phyloP scores from a whole-genome alignment of 306 rosid genomes.

The Lotus japonicus region DNA sequence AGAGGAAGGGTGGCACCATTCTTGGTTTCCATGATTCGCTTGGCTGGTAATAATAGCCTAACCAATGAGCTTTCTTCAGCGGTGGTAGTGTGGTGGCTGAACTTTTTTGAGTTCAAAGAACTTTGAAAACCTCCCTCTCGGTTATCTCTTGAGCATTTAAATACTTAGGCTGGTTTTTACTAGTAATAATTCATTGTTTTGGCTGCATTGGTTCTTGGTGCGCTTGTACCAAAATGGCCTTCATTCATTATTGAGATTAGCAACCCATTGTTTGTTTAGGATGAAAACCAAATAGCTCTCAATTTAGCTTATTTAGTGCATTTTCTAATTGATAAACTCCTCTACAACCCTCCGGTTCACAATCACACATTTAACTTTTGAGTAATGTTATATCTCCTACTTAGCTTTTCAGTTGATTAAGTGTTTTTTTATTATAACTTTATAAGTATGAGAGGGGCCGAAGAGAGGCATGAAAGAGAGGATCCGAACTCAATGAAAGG shows the following conservation, averaged over 20 bases:
- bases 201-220: constrained; percentile 16
- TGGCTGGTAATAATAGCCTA: constrained; percentile 21
- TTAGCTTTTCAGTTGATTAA: too few species aligned
- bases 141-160: constrained; percentile 15
- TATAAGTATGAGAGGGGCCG: too few species aligned
- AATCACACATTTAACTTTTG: too few species aligned
- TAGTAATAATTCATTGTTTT: constrained; percentile 17
- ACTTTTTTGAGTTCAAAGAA: constrained; percentile 35
- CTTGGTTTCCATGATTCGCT: constrained; percentile 40
- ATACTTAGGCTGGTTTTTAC: constrained; percentile 15
- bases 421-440: too few species aligned
- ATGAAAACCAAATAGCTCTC: too few species aligned
- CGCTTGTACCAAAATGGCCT: constrained; percentile 35
- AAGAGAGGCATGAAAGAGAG: too few species aligned
- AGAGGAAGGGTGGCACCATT: constrained; percentile 8
- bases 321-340: too few species aligned
- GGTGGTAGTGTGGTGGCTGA: constrained; percentile 29
- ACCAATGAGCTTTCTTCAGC: constrained; percentile 12
- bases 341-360: too few species aligned
- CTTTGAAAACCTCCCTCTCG: constrained; percentile 26
- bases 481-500: too few species aligned
- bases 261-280: too few species aligned
- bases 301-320: too few species aligned
- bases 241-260: not conserved
- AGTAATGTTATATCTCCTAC: too few species aligned